These are phyloP conservation scores for Cladosporium sp. DNA, from an alignment of 2,329 filamentous ascomycete genomes.

Conservation along the genomic window DNA sequence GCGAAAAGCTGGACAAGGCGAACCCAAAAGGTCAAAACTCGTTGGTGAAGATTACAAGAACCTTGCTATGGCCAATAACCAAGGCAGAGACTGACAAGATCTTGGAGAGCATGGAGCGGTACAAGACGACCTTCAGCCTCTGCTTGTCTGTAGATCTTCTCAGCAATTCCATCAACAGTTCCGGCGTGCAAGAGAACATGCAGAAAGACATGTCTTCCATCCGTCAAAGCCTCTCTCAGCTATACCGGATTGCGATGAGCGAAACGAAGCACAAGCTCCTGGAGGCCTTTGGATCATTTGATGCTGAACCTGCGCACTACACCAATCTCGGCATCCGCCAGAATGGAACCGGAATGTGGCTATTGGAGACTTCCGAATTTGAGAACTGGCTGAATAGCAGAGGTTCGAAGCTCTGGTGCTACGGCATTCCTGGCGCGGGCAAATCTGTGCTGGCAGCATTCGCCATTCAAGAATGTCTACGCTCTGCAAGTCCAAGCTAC, in stretches of 20 bases:
- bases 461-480: neutral
- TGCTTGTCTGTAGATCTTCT: neutral
- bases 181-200: neutral
- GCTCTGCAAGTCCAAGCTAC: neutral
- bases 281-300: neutral
- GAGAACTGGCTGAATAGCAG: neutral
- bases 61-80: neutral
- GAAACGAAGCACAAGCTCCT: neutral
- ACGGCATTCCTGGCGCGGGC: neutral
- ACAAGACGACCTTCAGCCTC: slow-evolving; percentile 3
- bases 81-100: neutral
- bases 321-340: neutral
- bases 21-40: neutral
- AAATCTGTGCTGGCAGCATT: neutral
- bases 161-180: neutral
- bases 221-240: neutral
- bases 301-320: neutral
- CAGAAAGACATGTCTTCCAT: neutral
- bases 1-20: neutral
- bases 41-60: neutral
- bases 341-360: neutral
- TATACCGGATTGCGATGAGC: neutral
- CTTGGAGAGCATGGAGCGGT: neutral
- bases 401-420: neutral
- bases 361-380: neutral